Evolutionary conservation across 2,329 filamentous ascomycete species (phyloP).

Genomic region (Aspergillus sojae): DNA sequence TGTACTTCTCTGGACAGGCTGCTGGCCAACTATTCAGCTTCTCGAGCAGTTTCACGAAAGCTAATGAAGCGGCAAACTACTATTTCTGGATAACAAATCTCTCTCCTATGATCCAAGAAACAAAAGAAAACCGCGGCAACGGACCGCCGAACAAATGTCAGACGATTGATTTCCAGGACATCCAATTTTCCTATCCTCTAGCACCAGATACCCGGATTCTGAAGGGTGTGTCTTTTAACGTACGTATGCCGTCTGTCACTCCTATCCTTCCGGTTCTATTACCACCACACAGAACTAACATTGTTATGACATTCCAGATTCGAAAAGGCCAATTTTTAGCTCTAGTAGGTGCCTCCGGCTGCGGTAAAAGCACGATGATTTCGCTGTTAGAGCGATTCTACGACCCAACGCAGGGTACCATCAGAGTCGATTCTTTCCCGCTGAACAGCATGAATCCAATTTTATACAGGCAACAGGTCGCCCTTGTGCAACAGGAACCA

Average conservation of each 20-base stretch:
- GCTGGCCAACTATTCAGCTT: conserved; percentile 27
- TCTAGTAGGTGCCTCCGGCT: conserved; percentile 60
- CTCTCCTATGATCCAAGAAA: conserved; percentile 47
- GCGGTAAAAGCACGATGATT: conserved; percentile 70
- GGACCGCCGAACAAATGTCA: conserved; percentile 26
- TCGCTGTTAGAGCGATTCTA: conserved; percentile 68
- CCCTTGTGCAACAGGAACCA: conserved; percentile 74
- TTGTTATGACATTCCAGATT: conserved; percentile 29
- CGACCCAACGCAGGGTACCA: conserved; percentile 63
- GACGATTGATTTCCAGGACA: conserved; percentile 46
- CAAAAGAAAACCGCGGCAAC: conserved; percentile 40
- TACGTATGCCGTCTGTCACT: conserved; percentile 1
- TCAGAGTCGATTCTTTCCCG: conserved; percentile 58
- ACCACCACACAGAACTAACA: neutral
- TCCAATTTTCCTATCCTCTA: conserved; percentile 43
- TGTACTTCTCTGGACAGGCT: conserved; percentile 40
- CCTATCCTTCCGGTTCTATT: neutral
- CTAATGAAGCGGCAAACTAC: conserved; percentile 53
- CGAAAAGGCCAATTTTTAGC: conserved; percentile 55
- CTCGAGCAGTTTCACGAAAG: conserved; percentile 54
- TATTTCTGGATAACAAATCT: conserved; percentile 48
- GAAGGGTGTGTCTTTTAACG: conserved; percentile 28
- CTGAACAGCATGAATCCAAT: neutral
- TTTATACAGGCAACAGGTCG: conserved; percentile 64
- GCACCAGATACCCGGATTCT: conserved; percentile 29